Conservation (phyloP, 2,329 filamentous ascomycete species). For the Monosporascus sp. region DNA sequence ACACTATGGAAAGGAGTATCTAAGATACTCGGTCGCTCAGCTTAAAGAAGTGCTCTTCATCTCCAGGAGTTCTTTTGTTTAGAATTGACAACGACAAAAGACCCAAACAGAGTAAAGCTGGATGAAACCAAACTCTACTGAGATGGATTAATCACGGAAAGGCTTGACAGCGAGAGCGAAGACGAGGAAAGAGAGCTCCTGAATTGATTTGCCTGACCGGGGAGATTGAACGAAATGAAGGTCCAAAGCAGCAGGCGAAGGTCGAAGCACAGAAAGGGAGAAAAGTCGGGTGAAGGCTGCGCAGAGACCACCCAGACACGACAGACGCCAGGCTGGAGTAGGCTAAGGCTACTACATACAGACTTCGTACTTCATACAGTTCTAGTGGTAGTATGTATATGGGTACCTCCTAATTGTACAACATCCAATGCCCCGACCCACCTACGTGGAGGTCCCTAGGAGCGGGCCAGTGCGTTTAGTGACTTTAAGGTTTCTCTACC, state of each 20-base stretch:
- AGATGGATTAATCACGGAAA: too few species aligned
- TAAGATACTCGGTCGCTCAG: conserved; percentile 21
- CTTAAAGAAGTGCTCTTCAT: not conserved
- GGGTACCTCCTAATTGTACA: too few species aligned
- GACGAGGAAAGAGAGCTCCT: not conserved
- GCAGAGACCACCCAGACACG: not conserved
- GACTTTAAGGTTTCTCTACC: too few species aligned
- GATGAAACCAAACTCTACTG: not conserved
- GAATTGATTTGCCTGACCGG: not conserved
- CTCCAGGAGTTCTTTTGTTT: conserved; percentile 2
- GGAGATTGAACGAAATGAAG: not conserved
- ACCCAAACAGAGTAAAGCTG: not conserved
- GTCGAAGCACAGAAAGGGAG: not conserved
- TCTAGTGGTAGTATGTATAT: too few species aligned
- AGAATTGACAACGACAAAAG: not conserved
- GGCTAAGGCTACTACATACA: too few species aligned
- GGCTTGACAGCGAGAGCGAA: too few species aligned
- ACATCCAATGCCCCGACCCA: too few species aligned
- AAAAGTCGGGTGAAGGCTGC: not conserved
- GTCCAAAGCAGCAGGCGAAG: not conserved
- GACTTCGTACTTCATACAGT: too few species aligned
- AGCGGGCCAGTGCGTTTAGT: too few species aligned
- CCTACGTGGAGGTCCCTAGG: too few species aligned
- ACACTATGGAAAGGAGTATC: conserved; percentile 17
- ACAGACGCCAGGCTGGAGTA: not conserved